Evolutionary conservation across 768 basidiomycete species (phyloP).

Genomic region (Amanita polypyramis): DNA sequence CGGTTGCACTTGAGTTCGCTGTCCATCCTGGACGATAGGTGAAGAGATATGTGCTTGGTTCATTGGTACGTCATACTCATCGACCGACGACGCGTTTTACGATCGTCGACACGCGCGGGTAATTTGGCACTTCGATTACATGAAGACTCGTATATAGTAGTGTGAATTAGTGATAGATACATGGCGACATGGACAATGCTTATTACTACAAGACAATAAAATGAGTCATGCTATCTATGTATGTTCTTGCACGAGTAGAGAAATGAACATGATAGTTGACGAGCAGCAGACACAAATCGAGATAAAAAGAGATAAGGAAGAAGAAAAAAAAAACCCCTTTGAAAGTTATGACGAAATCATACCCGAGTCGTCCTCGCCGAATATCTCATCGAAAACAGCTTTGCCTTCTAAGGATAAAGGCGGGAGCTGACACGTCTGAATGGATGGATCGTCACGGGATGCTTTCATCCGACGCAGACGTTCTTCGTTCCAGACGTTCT

Average conservation of each 20-base stretch:
- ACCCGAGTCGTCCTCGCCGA: conserved; percentile 61
- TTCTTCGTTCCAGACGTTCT: conserved; percentile 84
- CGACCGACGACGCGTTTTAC: neutral
- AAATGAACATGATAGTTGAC: neutral
- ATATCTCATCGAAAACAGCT: conserved; percentile 72
- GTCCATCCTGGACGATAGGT: conserved; percentile 39
- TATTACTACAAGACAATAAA: conserved; percentile 3
- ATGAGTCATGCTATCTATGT: conserved; percentile 9
- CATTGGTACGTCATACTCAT: neutral
- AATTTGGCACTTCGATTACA: too few species aligned
- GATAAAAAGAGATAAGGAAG: neutral
- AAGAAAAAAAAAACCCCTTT: conserved; percentile 5
- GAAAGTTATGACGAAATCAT: conserved; percentile 41
- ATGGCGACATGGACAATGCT: neutral
- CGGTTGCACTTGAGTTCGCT: conserved; percentile 70
- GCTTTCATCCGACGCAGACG: conserved; percentile 57
- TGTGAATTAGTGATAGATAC: neutral
- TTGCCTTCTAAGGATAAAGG: conserved; percentile 62
- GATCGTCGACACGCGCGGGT: neutral
- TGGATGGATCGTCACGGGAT: conserved; percentile 44
- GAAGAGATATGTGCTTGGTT: neutral
- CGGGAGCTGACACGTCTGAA: conserved; percentile 41
- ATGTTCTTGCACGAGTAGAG: conserved; percentile 7
- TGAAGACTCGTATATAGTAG: neutral
- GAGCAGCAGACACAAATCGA: neutral